Evolutionary conservation across 2,329 filamentous ascomycete species (phyloP), one percentile per base, ranked within the genome.

Genomic region (Thelonectria discophora): DNA sequence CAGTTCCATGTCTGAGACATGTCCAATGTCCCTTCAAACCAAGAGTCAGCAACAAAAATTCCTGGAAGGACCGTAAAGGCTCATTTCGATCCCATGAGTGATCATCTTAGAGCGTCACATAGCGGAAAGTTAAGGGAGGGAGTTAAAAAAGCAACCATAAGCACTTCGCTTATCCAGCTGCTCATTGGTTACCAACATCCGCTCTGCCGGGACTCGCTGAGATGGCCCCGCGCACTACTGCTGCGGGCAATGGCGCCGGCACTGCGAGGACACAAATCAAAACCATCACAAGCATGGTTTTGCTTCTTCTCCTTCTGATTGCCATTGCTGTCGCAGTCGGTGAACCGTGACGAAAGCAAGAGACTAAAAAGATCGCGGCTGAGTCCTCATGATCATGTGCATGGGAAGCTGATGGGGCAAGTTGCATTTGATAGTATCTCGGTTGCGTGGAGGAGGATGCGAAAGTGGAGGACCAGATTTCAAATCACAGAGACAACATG

Each of bases 161-260:
- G 32, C 21, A 18, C 43, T 32, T 40, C 20, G 51, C 62, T 50
- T 53, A 42, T 50, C 59, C 32, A 24, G 58, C 37, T 52, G 37
- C 46, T 58, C 63, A 69, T 71, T 70, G 62, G 65, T 64, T 71
- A 69, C 66, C 62, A 60, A 49, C 66, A 59, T 62, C 62, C 58
- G 56, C 60, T 55, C 63, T 68, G 60, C 68, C 68, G 69, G 68
- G 61, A 68, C 63, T 63, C 48, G 45, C 49, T 55, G 43, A 58
- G 47, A 48, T 27, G 46, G 55, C 46, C 64, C 61, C 66, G 62
- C 64, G 62, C 62, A 59, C 64, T 66, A 62, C 62, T 64, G 55
- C 47, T 50, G 55, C 64, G 55, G 49, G 48, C 54, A 49, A 61
- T 57, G 51, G 50, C 53, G 48, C 57, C 51, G 27, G 56, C 42